These are phyloP conservation scores for Ophiostoma triangulosporum DNA, from an alignment of 2,329 filamentous ascomycete genomes.

Conservation along the genomic window DNA sequence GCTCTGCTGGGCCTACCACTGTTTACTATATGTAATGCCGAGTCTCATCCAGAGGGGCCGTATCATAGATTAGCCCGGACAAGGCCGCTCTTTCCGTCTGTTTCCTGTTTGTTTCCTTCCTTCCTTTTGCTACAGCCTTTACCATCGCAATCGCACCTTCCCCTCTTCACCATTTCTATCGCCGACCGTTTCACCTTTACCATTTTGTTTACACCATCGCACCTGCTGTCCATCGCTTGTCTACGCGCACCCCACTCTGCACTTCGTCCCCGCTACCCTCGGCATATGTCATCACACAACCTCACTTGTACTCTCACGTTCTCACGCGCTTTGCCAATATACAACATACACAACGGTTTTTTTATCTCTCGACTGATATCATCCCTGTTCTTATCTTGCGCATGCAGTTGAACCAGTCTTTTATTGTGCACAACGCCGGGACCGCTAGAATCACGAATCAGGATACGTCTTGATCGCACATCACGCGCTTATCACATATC, in stretches of 20 bases:
- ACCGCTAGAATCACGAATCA: no score
- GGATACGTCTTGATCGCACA: no score
- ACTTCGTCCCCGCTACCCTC: neutral
- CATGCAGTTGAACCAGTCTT: no score
- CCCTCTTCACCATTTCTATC: neutral
- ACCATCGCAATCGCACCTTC: neutral
- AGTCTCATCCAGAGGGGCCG: neutral
- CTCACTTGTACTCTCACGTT: neutral
- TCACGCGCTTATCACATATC: no score
- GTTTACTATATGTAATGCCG: neutral
- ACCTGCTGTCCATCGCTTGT: neutral
- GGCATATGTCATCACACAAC: neutral
- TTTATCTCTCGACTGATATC: no score
- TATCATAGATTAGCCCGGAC: neutral
- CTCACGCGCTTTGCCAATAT: no score
- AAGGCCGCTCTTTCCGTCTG: neutral
- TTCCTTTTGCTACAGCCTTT: neutral
- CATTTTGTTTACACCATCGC: neutral
- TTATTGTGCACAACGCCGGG: no score
- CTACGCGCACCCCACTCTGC: neutral
- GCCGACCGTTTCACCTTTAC: neutral
- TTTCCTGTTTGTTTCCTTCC: neutral
- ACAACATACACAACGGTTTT: no score
- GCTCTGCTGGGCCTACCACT: no score
- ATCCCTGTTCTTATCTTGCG: no score